Evolutionary conservation across 2,329 filamentous ascomycete species (phyloP).

Genomic region (Neofusicoccum kwambonambiense): DNA sequence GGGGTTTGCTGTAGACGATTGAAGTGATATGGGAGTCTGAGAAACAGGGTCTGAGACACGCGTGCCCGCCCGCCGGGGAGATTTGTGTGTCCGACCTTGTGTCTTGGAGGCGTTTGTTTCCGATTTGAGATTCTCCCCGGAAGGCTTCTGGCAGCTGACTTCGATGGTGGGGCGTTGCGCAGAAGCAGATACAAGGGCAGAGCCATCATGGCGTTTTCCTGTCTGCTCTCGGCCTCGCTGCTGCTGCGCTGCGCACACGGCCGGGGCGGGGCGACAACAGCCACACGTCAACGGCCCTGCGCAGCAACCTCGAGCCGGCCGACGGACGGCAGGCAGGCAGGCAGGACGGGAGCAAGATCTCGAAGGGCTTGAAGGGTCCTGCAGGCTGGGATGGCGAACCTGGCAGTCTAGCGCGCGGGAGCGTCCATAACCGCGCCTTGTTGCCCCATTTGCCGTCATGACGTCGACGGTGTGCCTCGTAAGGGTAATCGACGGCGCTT

Average conservation of each 20-base stretch:
- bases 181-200: neutral
- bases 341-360: neutral
- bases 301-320: too few species aligned
- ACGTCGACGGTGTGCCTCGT: neutral
- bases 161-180: neutral
- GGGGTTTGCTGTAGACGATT: neutral
- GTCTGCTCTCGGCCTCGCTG: neutral
- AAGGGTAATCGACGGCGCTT: conserved; percentile 2
- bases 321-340: too few species aligned
- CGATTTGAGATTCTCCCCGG: neutral
- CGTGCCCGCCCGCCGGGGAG: neutral
- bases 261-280: neutral
- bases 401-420: conserved; percentile 8
- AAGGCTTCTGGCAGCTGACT: neutral
- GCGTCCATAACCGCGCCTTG: neutral
- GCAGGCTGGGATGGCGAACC: neutral
- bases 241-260: neutral
- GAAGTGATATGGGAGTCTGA: neutral
- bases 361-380: neutral
- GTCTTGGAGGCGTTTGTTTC: neutral
- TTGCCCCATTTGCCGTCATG: conserved; percentile 1
- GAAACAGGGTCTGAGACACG: conserved; percentile 9
- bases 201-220: neutral
- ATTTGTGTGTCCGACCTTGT: neutral
- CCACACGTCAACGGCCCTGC: neutral